Evolutionary conservation across 176 grass and related monocot species (phyloP).

Genomic region (Ananas comosus): DNA sequence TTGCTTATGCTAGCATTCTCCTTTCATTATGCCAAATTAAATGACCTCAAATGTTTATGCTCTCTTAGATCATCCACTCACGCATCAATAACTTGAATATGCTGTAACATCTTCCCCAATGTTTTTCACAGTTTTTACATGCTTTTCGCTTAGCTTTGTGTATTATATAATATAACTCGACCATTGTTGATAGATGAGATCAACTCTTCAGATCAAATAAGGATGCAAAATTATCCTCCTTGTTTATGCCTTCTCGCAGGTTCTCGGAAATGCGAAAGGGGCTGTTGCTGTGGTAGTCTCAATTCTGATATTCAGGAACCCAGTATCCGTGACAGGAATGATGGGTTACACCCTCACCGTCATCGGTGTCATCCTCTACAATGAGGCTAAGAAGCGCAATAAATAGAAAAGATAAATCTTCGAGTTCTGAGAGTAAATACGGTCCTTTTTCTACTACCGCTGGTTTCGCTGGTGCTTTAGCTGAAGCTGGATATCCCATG

Average conservation of each 20-base stretch:
- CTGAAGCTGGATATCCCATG: not conserved
- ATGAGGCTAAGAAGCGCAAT: conserved; percentile 27
- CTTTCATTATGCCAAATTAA: not conserved
- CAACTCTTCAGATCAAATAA: not conserved
- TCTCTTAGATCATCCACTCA: not conserved
- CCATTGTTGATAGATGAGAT: too few relatives aligned
- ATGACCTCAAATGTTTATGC: not conserved
- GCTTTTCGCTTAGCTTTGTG: too few relatives aligned
- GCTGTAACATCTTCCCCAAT: too few relatives aligned
- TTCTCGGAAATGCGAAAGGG: conserved; percentile 30
- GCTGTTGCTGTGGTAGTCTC: conserved; percentile 26
- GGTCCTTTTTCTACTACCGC: not conserved
- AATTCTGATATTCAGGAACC: conserved; percentile 29
- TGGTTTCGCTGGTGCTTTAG: not conserved
- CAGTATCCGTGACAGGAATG: conserved; percentile 23
- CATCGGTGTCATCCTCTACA: conserved; percentile 19
- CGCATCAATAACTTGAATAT: not conserved
- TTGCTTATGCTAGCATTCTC: not conserved
- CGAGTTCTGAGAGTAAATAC: not conserved
- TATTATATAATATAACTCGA: too few relatives aligned
- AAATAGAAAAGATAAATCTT: not conserved
- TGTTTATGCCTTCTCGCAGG: not conserved
- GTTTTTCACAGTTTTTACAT: too few relatives aligned
- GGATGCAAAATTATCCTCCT: not conserved
- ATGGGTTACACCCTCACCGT: conserved; percentile 20